Evolutionary conservation across 768 basidiomycete genomes (phyloP).

Genomic region (Cystobasidium tubakii): DNA sequence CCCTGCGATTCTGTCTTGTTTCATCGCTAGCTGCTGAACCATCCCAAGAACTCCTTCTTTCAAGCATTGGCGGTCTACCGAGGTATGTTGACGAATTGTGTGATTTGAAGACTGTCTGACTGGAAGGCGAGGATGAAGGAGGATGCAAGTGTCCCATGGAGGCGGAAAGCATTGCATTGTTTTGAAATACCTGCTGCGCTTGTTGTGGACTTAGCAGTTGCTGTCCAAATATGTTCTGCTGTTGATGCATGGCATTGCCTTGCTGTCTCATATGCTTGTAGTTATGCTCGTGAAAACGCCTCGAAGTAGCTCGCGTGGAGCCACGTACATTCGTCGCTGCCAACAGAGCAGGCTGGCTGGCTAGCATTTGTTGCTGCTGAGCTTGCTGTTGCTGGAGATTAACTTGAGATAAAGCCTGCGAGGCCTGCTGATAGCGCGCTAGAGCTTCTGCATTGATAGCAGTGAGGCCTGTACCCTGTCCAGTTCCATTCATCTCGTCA

Average conservation of each 20-base stretch:
- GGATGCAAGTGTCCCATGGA: conserved; percentile 3
- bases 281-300: conserved; percentile 2
- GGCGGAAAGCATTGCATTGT: background rate
- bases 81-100: background rate
- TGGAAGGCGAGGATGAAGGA: background rate
- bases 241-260: background rate
- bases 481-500: background rate
- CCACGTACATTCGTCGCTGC: background rate
- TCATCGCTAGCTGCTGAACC: conserved; percentile 30
- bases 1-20: background rate
- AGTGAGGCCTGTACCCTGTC: conserved; percentile 3
- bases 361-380: conserved; percentile 22
- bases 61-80: background rate
- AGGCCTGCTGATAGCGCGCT: conserved; percentile 16
- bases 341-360: background rate
- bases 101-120: background rate
- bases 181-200: background rate
- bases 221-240: conserved; percentile 13
- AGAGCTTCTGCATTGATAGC: conserved; percentile 30
- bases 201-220: background rate
- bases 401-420: conserved; percentile 18
- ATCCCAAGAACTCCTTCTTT: conserved; percentile 38
- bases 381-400: conserved; percentile 23
- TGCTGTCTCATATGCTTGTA: background rate
- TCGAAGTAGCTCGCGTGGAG: background rate